Conservation (phyloP, 1,284 basidiomycete genomes). For the Ceratobasidium sp. region DNA sequence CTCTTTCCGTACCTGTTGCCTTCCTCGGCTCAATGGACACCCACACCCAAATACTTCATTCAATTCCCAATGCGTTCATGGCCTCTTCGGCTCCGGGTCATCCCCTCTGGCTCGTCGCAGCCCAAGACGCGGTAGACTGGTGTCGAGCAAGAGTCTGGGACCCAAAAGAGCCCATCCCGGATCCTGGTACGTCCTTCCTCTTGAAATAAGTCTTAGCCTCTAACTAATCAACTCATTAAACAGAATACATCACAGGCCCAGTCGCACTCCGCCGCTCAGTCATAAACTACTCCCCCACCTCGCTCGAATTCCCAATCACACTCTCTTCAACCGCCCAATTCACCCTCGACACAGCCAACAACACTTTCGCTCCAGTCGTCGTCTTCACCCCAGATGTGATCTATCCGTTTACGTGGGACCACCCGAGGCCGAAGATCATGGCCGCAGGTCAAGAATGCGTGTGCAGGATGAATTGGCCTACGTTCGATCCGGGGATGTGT, state of each 20-base stretch:
- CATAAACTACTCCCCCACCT: background rate
- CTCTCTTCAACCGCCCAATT: background rate
- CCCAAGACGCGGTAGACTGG: constrained; percentile 29
- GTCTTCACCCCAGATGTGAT: constrained; percentile 34
- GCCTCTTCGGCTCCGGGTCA: constrained; percentile 19
- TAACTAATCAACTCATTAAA: background rate
- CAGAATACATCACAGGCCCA: constrained; percentile 18
- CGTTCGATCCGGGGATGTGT: constrained; percentile 35
- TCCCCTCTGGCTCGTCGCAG: constrained; percentile 15
- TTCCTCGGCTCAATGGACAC: constrained; percentile 27
- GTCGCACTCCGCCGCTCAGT: constrained; percentile 20
- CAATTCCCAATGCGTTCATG: constrained; percentile 19
- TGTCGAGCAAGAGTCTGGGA: constrained; percentile 20
- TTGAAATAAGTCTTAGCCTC: background rate
- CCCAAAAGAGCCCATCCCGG: background rate
- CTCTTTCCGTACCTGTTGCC: background rate
- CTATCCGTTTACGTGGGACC: constrained; percentile 36
- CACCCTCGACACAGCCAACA: constrained; percentile 1
- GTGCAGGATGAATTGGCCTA: constrained; percentile 31
- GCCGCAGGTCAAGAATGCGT: constrained; percentile 15
- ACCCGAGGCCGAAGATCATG: constrained; percentile 23
- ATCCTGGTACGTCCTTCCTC: constrained; percentile 1
- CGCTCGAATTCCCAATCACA: background rate
- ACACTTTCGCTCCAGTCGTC: constrained; percentile 13
- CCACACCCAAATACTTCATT: background rate